phyloP scores from a whole-genome alignment of 805 yeast species.

The Jamesozyma piceae region DNA sequence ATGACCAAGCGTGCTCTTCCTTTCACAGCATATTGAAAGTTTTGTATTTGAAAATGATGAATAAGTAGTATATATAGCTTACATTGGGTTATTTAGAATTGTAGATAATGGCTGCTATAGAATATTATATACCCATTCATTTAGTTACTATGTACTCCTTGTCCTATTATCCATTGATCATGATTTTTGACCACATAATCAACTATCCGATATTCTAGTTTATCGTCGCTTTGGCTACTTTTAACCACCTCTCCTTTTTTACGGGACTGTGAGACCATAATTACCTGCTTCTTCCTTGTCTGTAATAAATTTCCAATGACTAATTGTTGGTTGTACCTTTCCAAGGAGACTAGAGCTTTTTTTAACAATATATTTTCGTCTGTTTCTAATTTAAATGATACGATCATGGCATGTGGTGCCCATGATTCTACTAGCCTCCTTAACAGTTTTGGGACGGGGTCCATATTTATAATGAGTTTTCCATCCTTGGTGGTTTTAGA shows the following conservation, averaged over 20 bases:
- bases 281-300: constrained; percentile 79
- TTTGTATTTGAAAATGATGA: no score
- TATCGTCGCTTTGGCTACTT: constrained; percentile 33
- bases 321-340: constrained; percentile 81
- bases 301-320: constrained; percentile 91
- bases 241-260: constrained; percentile 39
- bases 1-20: no score
- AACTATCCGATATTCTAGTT: constrained; percentile 68
- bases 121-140: no score
- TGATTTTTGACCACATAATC: constrained; percentile 68
- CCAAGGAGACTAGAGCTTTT: constrained; percentile 72
- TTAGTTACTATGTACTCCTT: no score
- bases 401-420: constrained; percentile 93
- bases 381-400: constrained; percentile 89
- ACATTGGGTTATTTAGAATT: no score
- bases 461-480: constrained; percentile 72
- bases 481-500: constrained; percentile 37
- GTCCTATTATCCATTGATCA: constrained; percentile 45
- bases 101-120: no score
- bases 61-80: no score
- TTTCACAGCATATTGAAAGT: no score
- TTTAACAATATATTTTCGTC: constrained; percentile 59
- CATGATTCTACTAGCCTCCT: constrained; percentile 80
- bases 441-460: constrained; percentile 92
- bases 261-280: constrained; percentile 47